phyloP scores from a whole-genome alignment of 1,139 yeast genomes.

The Candida albicans region DNA sequence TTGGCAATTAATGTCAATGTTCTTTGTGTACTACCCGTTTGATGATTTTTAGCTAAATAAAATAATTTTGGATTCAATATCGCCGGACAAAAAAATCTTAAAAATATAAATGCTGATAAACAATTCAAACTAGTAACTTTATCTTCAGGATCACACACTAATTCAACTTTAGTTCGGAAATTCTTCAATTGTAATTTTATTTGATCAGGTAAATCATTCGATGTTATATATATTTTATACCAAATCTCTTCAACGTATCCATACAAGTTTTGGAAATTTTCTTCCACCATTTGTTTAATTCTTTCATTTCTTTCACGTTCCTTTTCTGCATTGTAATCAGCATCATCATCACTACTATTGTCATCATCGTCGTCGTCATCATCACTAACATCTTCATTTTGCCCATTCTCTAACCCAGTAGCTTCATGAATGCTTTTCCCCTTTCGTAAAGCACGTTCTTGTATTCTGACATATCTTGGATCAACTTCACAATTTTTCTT shows the following conservation, averaged over 20 bases:
- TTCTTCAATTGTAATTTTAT: constrained; percentile 62
- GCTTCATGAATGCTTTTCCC: constrained; percentile 24
- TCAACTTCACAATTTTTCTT: constrained; percentile 74
- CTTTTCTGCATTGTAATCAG: constrained; percentile 33
- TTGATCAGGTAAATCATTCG: constrained; percentile 74
- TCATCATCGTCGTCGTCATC: constrained; percentile 24
- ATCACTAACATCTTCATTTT: constrained; percentile 20
- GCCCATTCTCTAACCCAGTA: constrained; percentile 21
- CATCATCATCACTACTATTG: constrained; percentile 23
- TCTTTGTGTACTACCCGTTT: constrained; percentile 68
- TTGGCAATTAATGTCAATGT: constrained; percentile 85
- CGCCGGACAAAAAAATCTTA: constrained; percentile 90
- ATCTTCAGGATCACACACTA: constrained; percentile 60
- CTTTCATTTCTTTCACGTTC: constrained; percentile 27
- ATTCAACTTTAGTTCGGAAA: constrained; percentile 60
- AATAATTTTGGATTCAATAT: constrained; percentile 85
- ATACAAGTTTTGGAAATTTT: constrained; percentile 54
- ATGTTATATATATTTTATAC: constrained; percentile 65
- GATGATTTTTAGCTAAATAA: constrained; percentile 68
- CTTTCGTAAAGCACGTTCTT: constrained; percentile 36
- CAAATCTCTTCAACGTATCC: constrained; percentile 66
- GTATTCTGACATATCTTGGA: constrained; percentile 51
- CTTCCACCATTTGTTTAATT: constrained; percentile 37
- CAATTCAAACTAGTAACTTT: constrained; percentile 62
- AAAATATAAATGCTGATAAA: constrained; percentile 77